Percentiles rank a stretch among this genome's conserved stretches.
Conservation (phyloP, 2,329 filamentous ascomycete genomes). For the Aspergillus oerlinghausenensis region DNA sequence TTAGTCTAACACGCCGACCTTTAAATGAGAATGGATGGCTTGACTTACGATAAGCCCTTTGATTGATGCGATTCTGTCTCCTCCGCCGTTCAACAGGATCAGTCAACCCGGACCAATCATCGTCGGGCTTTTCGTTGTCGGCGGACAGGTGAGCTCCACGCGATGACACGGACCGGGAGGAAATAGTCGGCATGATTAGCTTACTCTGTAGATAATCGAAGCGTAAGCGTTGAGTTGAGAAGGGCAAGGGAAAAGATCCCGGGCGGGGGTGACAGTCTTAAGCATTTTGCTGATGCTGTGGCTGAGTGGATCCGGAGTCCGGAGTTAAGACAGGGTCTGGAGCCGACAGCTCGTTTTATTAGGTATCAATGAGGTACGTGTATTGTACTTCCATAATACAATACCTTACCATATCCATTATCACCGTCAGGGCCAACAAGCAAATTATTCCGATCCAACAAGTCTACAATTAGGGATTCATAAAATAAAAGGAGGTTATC, state of each 20-base stretch:
- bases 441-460: no score
- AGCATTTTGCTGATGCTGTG: neutral
- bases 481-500: no score
- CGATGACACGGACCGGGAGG: neutral
- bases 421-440: neutral
- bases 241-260: neutral
- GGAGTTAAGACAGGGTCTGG: neutral
- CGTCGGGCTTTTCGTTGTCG: neutral
- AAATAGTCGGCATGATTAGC: neutral
- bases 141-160: neutral
- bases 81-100: constrained; percentile 25
- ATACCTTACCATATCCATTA: neutral
- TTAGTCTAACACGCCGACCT: neutral
- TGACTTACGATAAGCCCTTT: constrained; percentile 26
- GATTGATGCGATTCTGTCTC: constrained; percentile 28
- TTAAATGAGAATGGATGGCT: neutral
- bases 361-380: no score
- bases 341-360: neutral
- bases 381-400: neutral
- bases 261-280: neutral
- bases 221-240: neutral
- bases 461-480: no score
- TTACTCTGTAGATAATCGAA: neutral
- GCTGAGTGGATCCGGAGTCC: neutral
- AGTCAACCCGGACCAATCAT: constrained; percentile 24